phyloP scores from a whole-genome alignment of 169 alveolate genomes.

The Plasmodium fragile region DNA sequence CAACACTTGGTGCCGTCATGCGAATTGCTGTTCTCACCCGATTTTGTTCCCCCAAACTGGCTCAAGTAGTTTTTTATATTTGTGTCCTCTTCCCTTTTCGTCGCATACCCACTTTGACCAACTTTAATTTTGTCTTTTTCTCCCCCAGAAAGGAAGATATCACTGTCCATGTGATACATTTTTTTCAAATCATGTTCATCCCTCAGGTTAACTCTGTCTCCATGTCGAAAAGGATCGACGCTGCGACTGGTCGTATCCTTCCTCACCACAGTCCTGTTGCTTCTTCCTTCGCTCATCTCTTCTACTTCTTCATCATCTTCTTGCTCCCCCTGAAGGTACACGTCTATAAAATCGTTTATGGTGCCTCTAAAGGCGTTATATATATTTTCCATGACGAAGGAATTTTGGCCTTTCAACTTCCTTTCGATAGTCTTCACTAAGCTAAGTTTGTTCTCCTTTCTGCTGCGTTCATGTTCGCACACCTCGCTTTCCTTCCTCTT shows the following conservation, averaged over 20 bases:
- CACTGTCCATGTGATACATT: slow-evolving; percentile 17
- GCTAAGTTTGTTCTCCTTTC: not conserved
- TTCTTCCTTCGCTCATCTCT: not conserved
- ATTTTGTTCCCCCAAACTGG: not conserved
- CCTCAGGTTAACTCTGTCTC: slow-evolving; percentile 11
- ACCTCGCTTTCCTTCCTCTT: not conserved
- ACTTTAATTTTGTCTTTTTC: slow-evolving; percentile 8
- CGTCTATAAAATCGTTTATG: slow-evolving; percentile 43
- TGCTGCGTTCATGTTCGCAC: not conserved
- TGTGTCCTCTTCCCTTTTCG: not conserved
- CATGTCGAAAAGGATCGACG: slow-evolving; percentile 16
- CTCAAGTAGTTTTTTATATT: not conserved
- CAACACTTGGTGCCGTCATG: not conserved
- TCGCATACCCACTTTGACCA: not conserved
- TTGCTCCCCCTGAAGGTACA: slow-evolving; percentile 17
- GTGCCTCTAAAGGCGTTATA: slow-evolving; percentile 42
- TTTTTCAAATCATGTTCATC: not conserved
- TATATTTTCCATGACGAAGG: slow-evolving; percentile 20
- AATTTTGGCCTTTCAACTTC: slow-evolving; percentile 3
- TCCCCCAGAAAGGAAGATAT: slow-evolving; percentile 10
- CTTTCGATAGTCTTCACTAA: slow-evolving; percentile 24
- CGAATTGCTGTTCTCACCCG: not conserved
- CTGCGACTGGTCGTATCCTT: not conserved
- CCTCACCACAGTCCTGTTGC: slow-evolving; percentile 13
- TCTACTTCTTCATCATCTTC: too few species aligned